Evolutionary conservation across 257 asterid genomes (phyloP).

Genomic region (Misopates orontium): DNA sequence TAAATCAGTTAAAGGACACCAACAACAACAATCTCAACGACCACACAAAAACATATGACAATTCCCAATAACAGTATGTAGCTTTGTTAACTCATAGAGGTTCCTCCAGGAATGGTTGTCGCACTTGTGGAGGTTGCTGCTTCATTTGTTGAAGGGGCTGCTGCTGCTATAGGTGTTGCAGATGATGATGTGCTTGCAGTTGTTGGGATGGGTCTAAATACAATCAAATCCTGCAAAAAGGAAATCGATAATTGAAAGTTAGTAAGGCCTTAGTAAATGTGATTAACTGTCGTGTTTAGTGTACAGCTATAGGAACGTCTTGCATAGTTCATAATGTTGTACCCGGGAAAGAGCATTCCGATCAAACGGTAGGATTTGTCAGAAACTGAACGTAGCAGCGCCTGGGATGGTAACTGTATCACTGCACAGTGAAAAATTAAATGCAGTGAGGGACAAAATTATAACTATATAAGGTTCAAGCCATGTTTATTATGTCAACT

Average conservation of each 20-base stretch:
- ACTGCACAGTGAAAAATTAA: slow-evolving; percentile 73
- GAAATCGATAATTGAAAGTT: background rate
- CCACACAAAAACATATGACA: no score
- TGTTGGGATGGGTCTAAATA: slow-evolving; percentile 58
- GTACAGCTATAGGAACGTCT: background rate
- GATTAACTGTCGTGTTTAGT: no score
- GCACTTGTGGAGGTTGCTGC: slow-evolving; percentile 31
- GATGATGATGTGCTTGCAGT: slow-evolving; percentile 36
- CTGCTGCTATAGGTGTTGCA: no score
- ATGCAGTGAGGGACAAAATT: no score
- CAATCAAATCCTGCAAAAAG: slow-evolving; percentile 69
- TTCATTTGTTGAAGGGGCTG: no score
- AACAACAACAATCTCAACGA: no score
- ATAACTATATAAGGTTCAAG: no score
- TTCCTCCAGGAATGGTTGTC: slow-evolving; percentile 55
- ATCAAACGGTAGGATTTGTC: slow-evolving; percentile 78
- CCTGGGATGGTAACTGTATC: slow-evolving; percentile 87
- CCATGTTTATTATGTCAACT: no score
- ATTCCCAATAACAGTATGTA: no score
- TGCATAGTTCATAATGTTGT: slow-evolving; percentile 5
- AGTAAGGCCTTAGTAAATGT: no score
- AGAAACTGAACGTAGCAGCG: slow-evolving; percentile 74
- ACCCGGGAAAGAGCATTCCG: slow-evolving; percentile 97
- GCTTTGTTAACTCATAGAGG: slow-evolving; percentile 56
- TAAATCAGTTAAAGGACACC: no score